Conservation (phyloP, 1,284 basidiomycete species). For the Cryptococcus sp. region DNA sequence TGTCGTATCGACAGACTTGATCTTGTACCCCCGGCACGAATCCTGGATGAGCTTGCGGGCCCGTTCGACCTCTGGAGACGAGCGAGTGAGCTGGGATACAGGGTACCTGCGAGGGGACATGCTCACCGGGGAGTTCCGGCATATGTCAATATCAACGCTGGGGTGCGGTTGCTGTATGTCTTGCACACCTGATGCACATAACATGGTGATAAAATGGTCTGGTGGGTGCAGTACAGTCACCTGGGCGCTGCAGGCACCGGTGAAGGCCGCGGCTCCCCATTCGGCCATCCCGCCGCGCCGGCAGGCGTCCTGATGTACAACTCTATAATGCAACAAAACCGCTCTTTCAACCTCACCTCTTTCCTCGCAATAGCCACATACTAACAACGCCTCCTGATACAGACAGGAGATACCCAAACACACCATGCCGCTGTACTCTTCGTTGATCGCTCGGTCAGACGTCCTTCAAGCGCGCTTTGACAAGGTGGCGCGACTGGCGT, state of each 20-base stretch:
- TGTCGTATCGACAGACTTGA: constrained; percentile 59
- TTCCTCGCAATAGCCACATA: not conserved
- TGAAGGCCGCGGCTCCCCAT: not conserved
- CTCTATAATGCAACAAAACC: not conserved
- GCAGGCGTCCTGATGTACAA: no score
- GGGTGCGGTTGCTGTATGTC: no score
- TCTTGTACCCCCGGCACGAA: constrained; percentile 59
- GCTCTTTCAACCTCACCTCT: not conserved
- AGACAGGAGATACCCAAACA: not conserved
- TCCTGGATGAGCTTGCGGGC: constrained; percentile 61
- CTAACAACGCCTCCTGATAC: not conserved
- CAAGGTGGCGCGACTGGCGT: constrained; percentile 19
- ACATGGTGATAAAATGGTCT: no score
- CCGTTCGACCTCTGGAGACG: constrained; percentile 63
- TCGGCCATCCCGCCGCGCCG: not conserved
- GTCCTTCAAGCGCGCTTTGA: constrained; percentile 11
- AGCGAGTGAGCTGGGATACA: not conserved
- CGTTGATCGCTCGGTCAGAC: constrained; percentile 5
- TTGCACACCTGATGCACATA: no score
- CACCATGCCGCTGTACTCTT: constrained; percentile 8
- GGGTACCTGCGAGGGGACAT: not conserved
- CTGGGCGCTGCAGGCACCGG: not conserved
- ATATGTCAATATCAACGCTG: constrained; percentile 25
- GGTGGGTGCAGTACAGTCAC: no score
- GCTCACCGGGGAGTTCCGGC: constrained; percentile 64